These are phyloP conservation scores for Naganishia randhawae DNA, from an alignment of 768 basidiomycete genomes.

Conservation along the genomic window DNA sequence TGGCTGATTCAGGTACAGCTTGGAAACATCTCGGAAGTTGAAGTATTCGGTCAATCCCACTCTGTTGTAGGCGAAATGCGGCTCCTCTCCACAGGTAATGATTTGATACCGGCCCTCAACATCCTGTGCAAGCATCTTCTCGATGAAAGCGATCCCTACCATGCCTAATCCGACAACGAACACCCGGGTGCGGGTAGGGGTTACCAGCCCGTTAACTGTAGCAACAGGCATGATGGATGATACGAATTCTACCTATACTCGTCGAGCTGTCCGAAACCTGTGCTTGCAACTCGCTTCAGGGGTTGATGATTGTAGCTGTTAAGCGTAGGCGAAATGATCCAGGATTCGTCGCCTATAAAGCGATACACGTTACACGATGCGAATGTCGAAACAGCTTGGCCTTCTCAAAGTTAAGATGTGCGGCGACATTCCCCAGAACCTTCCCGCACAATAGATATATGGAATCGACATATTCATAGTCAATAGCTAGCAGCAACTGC, in stretches of 20 bases:
- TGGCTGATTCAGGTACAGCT: slow-evolving; percentile 61
- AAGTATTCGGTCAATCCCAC: slow-evolving; percentile 60
- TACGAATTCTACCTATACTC: neutral
- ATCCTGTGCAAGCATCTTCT: slow-evolving; percentile 64
- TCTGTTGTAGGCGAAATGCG: slow-evolving; percentile 44
- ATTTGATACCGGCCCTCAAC: slow-evolving; percentile 56
- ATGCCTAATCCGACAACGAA: slow-evolving; percentile 60
- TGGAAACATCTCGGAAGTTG: slow-evolving; percentile 60
- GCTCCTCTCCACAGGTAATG: slow-evolving; percentile 63
- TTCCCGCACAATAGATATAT: neutral
- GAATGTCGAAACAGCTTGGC: too few relatives aligned
- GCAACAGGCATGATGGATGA: slow-evolving; percentile 7
- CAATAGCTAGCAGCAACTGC: neutral
- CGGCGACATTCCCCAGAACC: too few relatives aligned
- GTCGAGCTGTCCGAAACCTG: neutral
- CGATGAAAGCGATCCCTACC: slow-evolving; percentile 70
- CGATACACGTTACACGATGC: neutral
- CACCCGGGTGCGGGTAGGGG: slow-evolving; percentile 35
- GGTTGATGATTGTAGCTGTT: neutral
- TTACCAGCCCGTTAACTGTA: slow-evolving; percentile 10
- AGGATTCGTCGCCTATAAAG: neutral
- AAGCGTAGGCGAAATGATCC: neutral
- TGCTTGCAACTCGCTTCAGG: neutral
- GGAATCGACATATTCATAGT: neutral
- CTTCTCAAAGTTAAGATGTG: too few relatives aligned